Base-by-base conservation (phyloP, 192 early-diverging fungal genomes). In the Chytriomyces hyalinus region DNA sequence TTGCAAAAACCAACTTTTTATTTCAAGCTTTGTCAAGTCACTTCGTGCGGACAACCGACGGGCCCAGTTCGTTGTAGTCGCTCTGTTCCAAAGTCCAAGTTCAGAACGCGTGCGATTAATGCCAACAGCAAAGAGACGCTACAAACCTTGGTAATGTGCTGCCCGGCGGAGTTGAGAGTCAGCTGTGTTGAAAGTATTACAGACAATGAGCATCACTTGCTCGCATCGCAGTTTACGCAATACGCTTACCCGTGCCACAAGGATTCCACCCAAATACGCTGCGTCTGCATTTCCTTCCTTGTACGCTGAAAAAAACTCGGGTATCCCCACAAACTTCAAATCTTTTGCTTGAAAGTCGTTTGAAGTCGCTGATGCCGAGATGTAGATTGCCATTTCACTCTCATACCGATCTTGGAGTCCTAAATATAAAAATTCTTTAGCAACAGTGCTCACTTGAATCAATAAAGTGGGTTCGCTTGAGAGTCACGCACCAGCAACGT, bases 41-140 rank as follows among this genome's bases (percentile, higher is more conserved):
- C 53, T 87, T 87, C 22, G 81, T 66, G 45, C 93, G 92, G 46
- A 91, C 84, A 43, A 92, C 88, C 51, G 90, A 87, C 4, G 95
- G 96, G 15, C 96, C 96, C 74, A 85, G 82, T 60, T 97, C 94
- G 82, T 97, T 97, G 81, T 98, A 98, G 82, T 98, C 96, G 24
- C 90, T 86, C 83, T 94, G 89, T 57, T 86, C 89, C 70, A 92
- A 87, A 80, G 91, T 90, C 82, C 91, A 87, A 59, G 13, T 20
- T 15, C 15, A 20, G n/a, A 20, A 48, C 9, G 48, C 87, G 88
- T 28, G 89, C 80, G 61, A 51, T 10, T 8, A 1, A 17, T 20
- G 45, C 1, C 9, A 63, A 11, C 10, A 36, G 60, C 9, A 53
- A 24, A 61, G 1, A 36, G 36, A 17, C 13, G n/a, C 9, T 22